Evolutionary conservation across 2,329 filamentous ascomycete genomes (phyloP), one percentile per base, ranked within the genome.

Genomic region (Fulvia fulva): DNA sequence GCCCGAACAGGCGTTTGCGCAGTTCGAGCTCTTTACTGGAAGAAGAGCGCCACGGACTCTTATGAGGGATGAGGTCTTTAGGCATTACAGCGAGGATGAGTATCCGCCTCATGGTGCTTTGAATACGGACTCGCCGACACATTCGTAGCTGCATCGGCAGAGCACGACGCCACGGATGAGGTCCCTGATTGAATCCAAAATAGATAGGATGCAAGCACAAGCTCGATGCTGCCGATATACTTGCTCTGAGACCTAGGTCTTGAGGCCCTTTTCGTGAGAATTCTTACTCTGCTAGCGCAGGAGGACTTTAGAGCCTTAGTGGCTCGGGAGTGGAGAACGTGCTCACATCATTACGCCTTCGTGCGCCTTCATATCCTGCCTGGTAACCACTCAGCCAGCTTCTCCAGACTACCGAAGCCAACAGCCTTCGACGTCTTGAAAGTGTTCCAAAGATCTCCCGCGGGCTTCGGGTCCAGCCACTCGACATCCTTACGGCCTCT

Each of bases 11-110:
- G 89, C 87, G 0, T 89, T 89, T 73, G 88, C 89, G 1, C 89
- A 92, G 67, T 93, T 92, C 68, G 89, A 93, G 73, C 74, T 92
- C 2, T 90, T 92, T 70, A 91, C 89, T 0, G 89, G 88, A 0
- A 79, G 87, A 49, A 82, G 87, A 71, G 87, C 88, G 16, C 88
- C 88, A 1, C 81, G 88, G 25, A 77, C 83, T 46, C 72, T 88
- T 37, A 92, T 93, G 89, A 81, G 87, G 60, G 78, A 83, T 44
- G 85, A 86, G 65, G 85, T 88, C 12, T 65, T 78, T 61, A 73
- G 61, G 34, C 64, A 67, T 46, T 71, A 71, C 32, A 61, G 59
- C 32, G 65, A 69, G 47, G 63, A 66, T 14, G 58, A 65, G 44
- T 63, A 60, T 53, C 60, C 61, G 30, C 60, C 59, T 9, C 59